Conservation (phyloP, 371 early-diverging fungal genomes). For the Mortierella sp. region DNA sequence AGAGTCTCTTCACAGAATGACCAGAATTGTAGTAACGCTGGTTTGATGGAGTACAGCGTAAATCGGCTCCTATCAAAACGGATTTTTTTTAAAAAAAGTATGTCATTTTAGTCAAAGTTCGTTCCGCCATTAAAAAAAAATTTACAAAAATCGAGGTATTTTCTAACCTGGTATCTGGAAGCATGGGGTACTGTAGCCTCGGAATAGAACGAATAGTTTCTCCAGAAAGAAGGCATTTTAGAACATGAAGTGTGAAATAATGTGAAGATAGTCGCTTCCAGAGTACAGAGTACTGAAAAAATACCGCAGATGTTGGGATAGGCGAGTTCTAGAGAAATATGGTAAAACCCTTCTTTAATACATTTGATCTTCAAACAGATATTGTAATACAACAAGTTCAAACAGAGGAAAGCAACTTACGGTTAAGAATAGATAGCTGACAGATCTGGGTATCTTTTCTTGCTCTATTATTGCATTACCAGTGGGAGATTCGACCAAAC, state of each 20-base stretch:
- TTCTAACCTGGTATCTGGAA: constrained; percentile 66
- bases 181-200: constrained; percentile 71
- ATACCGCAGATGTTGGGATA: constrained; percentile 68
- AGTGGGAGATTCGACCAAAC: not conserved
- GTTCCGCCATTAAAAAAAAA: not conserved
- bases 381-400: not conserved
- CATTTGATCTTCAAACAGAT: not conserved
- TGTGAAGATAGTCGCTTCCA: constrained; percentile 73
- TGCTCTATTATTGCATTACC: constrained; percentile 6
- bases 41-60: constrained; percentile 39
- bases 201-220: constrained; percentile 73
- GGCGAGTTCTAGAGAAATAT: constrained; percentile 63
- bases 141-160: not conserved
- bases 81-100: not conserved
- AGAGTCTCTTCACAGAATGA: constrained; percentile 42
- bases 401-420: constrained; percentile 11
- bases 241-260: constrained; percentile 69
- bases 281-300: constrained; percentile 71
- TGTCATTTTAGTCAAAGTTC: no score
- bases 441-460: constrained; percentile 25
- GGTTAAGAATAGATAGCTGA: constrained; percentile 44
- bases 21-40: constrained; percentile 41
- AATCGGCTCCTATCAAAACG: constrained; percentile 30
- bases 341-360: not conserved
- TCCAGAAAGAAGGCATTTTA: constrained; percentile 69